Base-by-base conservation (phyloP, 2,329 filamentous ascomycete species). In the Paraconiothyrium brasiliense region DNA sequence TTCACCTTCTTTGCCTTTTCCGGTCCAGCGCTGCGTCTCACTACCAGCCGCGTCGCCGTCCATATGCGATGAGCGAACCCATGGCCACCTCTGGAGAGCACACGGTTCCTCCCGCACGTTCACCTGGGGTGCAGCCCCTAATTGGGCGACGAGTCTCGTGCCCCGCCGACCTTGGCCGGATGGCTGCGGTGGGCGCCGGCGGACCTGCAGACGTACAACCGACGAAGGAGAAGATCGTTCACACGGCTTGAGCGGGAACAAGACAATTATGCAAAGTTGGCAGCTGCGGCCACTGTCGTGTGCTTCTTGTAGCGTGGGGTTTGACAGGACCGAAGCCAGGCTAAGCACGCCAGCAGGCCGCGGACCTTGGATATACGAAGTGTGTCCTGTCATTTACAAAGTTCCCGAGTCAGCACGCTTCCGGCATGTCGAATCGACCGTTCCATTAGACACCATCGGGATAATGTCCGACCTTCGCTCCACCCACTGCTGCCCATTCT, bases 101-200 rank as follows among this genome's bases (percentile, higher is more conserved):
- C 20, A n/a, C 54, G 54, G 43, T 30, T 49, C 44, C 44, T 57
- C 44, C 44, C 54, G 44, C 20, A 3, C 35, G 11, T 41, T 49
- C 8, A 13, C 35, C 24, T 47, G 37, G 37, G 24, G 24, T 30
- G 20, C 14, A 11, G 35, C 2, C 37, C 24, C 37, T 5, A 10
- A n/a, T 32, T 43, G 24, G 50, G 20, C 49, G 34, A 37, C 2
- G 27, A 35, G 27, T 16, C n/a, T 32, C 14, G 16, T 35, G 43
- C n/a, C 3, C 30, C 20, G 54, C 54, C 54, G 54, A 57, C 22
- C 16, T 57, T 57, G 54, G n/a, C 54, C 54, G 54, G 37, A 11
- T 13, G 37, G 13, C 37, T 11, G 37, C 37, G 11, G 37, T 16
- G 13, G 37, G 37, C 37, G 16, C 37, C 39, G 39, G 39, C n/a